Percentiles rank a stretch among this genome's conserved stretches.
Conservation (phyloP, 2,329 filamentous ascomycete genomes). For the Penicillium fuscoglaucum region DNA sequence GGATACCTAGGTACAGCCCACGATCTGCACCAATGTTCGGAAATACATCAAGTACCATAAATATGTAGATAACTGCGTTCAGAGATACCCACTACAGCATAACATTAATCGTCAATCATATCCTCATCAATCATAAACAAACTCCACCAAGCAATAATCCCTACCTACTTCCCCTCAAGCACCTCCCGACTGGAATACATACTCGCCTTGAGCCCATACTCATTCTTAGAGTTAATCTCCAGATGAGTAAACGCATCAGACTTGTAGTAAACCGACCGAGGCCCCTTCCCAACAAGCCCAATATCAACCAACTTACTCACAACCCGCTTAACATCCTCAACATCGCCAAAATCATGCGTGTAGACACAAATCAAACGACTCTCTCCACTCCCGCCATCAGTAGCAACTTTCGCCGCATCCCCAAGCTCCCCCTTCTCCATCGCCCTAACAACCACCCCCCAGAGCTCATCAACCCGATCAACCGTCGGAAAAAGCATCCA, state of each 20-base stretch:
- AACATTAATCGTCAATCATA: slow-evolving; percentile 10
- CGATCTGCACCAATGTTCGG: neutral
- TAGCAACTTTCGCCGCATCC: slow-evolving; percentile 70
- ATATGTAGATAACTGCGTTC: slow-evolving; percentile 3
- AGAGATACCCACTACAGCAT: slow-evolving; percentile 16
- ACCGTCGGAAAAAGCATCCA: slow-evolving; percentile 37
- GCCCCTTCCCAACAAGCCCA: slow-evolving; percentile 52
- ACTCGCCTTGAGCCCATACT: slow-evolving; percentile 61
- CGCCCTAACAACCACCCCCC: slow-evolving; percentile 66
- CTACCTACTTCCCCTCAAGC: slow-evolving; percentile 29
- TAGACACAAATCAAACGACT: slow-evolving; percentile 72
- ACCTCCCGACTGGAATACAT: slow-evolving; percentile 45
- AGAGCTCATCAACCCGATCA: slow-evolving; percentile 28
- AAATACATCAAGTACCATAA: slow-evolving; percentile 2
- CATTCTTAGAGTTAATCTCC: slow-evolving; percentile 61
- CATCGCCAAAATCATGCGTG: slow-evolving; percentile 71
- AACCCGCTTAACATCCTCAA: slow-evolving; percentile 67
- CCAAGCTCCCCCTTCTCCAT: slow-evolving; percentile 71
- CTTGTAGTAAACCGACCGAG: slow-evolving; percentile 72
- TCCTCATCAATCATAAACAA: slow-evolving; percentile 2
- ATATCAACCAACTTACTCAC: slow-evolving; percentile 62
- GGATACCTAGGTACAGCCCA: neutral
- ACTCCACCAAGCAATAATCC: neutral
- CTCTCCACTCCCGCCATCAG: slow-evolving; percentile 47
- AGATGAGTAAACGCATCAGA: slow-evolving; percentile 70